Conservation (phyloP, 106 monocot genomes). For the Apostasia shenzhenica region DNA sequence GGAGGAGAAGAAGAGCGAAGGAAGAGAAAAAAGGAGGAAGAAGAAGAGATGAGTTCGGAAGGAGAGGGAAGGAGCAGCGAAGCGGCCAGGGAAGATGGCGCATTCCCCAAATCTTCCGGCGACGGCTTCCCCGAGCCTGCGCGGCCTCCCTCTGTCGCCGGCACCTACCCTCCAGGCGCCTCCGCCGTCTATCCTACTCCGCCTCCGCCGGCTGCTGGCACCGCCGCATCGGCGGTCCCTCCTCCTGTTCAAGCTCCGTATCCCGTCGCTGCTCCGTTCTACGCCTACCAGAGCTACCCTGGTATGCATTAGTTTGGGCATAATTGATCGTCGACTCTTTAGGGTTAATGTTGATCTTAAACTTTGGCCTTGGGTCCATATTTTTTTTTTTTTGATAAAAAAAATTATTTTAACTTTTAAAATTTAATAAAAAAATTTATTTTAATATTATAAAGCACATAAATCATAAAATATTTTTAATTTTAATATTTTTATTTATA, state of each 20-base stretch:
- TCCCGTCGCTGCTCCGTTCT: not conserved
- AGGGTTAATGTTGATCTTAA: too few relatives aligned
- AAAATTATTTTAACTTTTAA: too few relatives aligned
- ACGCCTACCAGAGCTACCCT: not conserved
- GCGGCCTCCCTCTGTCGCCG: not conserved
- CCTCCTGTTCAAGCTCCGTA: not conserved
- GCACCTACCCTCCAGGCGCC: conserved; percentile 1
- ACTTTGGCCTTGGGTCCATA: too few relatives aligned
- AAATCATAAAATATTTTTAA: too few relatives aligned
- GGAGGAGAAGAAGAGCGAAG: too few relatives aligned
- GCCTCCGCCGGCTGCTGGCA: not conserved
- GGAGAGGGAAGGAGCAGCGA: not conserved
- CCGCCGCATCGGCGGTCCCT: not conserved
- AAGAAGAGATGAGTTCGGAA: conserved; percentile 4
- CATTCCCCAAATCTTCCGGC: not conserved
- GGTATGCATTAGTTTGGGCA: not conserved
- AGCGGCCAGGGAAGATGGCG: not conserved
- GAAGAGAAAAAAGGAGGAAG: not conserved
- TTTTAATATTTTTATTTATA: too few relatives aligned
- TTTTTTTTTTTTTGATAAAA: too few relatives aligned
- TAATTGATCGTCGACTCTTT: too few relatives aligned
- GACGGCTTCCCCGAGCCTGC: not conserved
- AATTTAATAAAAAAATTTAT: too few relatives aligned
- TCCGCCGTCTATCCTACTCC: not conserved
- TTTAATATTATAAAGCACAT: too few relatives aligned